Evolutionary conservation across 108 stramenopile species (phyloP).

Genomic region (Phaeodactylum tricornutum): DNA sequence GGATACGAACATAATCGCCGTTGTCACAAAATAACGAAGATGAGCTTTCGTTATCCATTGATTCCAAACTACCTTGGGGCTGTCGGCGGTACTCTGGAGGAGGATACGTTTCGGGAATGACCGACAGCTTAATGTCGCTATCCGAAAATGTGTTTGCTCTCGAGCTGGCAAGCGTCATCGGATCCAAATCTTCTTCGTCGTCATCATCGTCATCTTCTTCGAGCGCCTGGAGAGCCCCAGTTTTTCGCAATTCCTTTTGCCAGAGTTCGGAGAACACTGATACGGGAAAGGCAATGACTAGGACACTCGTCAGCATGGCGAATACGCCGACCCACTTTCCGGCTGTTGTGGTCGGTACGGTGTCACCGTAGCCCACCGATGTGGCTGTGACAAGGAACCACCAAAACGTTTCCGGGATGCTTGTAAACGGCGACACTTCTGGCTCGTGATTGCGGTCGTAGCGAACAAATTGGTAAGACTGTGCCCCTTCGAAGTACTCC

Average conservation of each 20-base stretch:
- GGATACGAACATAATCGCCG: too few species aligned
- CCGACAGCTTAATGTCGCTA: too few species aligned
- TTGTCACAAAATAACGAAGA: too few species aligned
- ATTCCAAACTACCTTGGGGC: too few species aligned
- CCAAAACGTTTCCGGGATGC: constrained; percentile 55
- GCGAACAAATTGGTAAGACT: constrained; percentile 35
- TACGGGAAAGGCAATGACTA: constrained; percentile 77
- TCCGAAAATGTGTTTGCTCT: too few species aligned
- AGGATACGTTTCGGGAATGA: too few species aligned
- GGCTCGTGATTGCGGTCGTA: constrained; percentile 29
- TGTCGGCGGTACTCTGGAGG: too few species aligned
- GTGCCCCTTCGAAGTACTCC: constrained; percentile 36
- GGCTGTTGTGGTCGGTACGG: constrained; percentile 30
- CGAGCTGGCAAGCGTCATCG: too few species aligned
- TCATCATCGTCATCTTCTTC: background rate
- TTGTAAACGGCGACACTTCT: constrained; percentile 49
- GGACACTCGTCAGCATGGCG: constrained; percentile 54
- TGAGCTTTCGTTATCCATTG: too few species aligned
- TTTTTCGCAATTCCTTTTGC: constrained; percentile 33
- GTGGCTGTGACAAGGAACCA: constrained; percentile 79
- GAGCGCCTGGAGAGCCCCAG: background rate
- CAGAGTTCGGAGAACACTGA: constrained; percentile 64
- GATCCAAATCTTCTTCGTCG: background rate
- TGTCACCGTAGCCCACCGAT: constrained; percentile 57
- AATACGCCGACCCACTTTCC: constrained; percentile 37